phyloP scores from a whole-genome alignment of 2,329 filamentous ascomycete genomes.

The Stromatinia cepivora region DNA sequence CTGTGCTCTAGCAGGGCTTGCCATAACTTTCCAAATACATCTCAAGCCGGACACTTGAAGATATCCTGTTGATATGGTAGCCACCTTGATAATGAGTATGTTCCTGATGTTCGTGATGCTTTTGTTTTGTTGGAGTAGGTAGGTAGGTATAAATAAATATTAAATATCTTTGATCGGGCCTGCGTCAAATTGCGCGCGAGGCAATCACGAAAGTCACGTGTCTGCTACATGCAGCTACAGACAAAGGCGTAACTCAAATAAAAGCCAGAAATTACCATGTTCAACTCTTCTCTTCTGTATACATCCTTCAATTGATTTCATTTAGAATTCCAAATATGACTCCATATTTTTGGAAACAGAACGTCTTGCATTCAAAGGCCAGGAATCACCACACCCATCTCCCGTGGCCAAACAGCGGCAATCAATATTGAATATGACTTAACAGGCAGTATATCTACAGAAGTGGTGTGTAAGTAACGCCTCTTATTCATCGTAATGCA shows the following conservation, averaged over 20 bases:
- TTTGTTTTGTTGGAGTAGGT: background rate
- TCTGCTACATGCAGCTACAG: too few relatives aligned
- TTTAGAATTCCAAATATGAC: background rate
- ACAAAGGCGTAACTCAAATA: background rate
- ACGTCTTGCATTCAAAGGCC: background rate
- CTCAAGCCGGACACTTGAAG: background rate
- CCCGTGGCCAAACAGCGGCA: background rate
- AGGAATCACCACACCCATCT: background rate
- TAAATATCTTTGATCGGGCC: background rate
- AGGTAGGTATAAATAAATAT: too few relatives aligned
- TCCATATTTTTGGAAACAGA: too few relatives aligned
- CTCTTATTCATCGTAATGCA: background rate
- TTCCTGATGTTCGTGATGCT: background rate
- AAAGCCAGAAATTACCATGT: background rate
- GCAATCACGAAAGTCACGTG: background rate
- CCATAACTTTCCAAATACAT: slow-evolving; percentile 29
- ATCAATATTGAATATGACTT: background rate
- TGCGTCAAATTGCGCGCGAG: background rate
- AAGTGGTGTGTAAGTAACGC: background rate
- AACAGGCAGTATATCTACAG: background rate
- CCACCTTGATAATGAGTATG: background rate
- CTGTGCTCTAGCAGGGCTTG: slow-evolving; percentile 25
- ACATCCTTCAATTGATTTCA: too few relatives aligned
- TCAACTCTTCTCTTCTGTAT: background rate
- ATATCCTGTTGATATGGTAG: background rate